These are phyloP conservation scores for Gilbertella persicaria DNA, from an alignment of 371 early-diverging fungal species.

Conservation along the genomic window DNA sequence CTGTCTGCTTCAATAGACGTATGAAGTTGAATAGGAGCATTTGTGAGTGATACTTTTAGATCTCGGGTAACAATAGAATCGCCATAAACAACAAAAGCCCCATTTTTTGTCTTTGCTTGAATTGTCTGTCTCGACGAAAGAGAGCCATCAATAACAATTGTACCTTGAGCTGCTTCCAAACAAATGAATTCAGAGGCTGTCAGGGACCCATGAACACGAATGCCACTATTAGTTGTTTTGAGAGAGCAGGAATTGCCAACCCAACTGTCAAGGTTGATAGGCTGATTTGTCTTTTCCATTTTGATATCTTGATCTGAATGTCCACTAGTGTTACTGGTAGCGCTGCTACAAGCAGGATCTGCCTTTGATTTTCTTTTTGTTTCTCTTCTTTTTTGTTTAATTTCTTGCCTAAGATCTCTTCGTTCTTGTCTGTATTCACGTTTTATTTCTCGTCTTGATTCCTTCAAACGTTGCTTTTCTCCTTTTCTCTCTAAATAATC, in stretches of 20 bases:
- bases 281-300: too few relatives aligned
- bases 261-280: too few relatives aligned
- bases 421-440: too few relatives aligned
- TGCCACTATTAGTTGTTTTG: conserved; percentile 9
- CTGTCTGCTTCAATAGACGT: conserved; percentile 7
- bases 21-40: conserved; percentile 5
- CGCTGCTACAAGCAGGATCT: neutral
- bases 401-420: neutral
- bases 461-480: too few relatives aligned
- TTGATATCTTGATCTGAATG: too few relatives aligned
- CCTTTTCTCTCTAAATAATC: neutral
- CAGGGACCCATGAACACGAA: conserved; percentile 11
- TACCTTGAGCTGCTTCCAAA: conserved; percentile 7
- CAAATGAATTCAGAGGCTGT: conserved; percentile 1
- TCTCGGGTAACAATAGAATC: conserved; percentile 4
- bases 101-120: conserved; percentile 5
- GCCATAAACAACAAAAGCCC: conserved; percentile 1
- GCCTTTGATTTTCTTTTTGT: neutral
- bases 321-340: neutral
- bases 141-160: neutral
- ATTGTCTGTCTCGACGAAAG: neutral
- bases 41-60: neutral
- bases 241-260: conserved; percentile 9
- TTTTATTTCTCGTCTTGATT: too few relatives aligned
- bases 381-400: conserved; percentile 1